phyloP scores from a whole-genome alignment of 2,329 filamentous ascomycete genomes.

The Graphium sp. region DNA sequence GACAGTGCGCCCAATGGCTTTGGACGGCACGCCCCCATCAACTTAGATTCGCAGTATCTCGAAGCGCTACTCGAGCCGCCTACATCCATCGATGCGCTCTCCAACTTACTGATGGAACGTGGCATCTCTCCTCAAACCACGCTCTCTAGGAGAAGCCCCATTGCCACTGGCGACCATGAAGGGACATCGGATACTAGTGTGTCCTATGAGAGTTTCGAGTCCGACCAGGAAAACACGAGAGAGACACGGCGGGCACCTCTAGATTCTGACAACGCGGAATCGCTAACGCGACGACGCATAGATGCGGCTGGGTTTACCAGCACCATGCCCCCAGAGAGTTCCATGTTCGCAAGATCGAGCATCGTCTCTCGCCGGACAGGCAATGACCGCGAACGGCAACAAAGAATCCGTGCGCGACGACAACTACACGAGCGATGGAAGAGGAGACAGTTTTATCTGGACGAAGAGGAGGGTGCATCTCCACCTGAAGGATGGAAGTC shows the following conservation, averaged over 20 bases:
- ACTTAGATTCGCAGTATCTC: too few relatives aligned
- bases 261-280: too few relatives aligned
- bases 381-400: too few relatives aligned
- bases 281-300: too few relatives aligned
- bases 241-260: too few relatives aligned
- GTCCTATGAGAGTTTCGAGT: not conserved
- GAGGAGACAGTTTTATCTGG: constrained; percentile 64
- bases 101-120: constrained; percentile 16
- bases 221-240: not conserved
- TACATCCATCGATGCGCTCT: constrained; percentile 22
- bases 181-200: too few relatives aligned
- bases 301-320: too few relatives aligned
- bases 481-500: constrained; percentile 47
- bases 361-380: too few relatives aligned
- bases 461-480: constrained; percentile 65
- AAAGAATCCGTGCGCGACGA: constrained; percentile 18
- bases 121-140: not conserved
- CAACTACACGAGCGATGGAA: constrained; percentile 58
- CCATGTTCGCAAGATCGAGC: too few relatives aligned
- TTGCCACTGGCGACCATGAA: not conserved
- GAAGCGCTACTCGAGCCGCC: constrained; percentile 28
- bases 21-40: too few relatives aligned
- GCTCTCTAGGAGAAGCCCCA: not conserved
- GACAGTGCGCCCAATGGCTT: too few relatives aligned
- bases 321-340: too few relatives aligned